These are phyloP conservation scores for Calonectria fujianensis DNA, from an alignment of 2,329 filamentous ascomycete species.

Conservation along the genomic window DNA sequence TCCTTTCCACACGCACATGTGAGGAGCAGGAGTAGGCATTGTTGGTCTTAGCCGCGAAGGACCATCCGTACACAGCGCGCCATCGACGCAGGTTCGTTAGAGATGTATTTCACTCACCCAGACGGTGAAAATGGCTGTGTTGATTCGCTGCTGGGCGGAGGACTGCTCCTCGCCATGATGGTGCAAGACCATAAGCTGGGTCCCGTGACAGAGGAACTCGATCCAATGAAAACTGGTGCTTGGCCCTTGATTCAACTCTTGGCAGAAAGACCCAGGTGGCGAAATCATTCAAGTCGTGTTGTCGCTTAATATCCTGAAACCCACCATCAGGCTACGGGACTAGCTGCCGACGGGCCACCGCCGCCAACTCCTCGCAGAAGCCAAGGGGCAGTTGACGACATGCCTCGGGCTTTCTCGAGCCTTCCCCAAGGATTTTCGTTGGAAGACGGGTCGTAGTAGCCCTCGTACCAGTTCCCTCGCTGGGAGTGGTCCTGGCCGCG, in stretches of 20 bases:
- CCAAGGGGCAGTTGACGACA: slow-evolving; percentile 69
- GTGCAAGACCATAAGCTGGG: slow-evolving; percentile 12
- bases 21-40: slow-evolving; percentile 30
- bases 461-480: slow-evolving; percentile 73
- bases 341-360: slow-evolving; percentile 28
- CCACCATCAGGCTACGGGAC: slow-evolving; percentile 42
- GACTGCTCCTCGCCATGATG: slow-evolving; percentile 25
- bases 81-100: slow-evolving; percentile 9
- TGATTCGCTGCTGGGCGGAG: slow-evolving; percentile 1
- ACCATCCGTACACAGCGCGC: slow-evolving; percentile 21
- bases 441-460: slow-evolving; percentile 81
- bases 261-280: background rate
- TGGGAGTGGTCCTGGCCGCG: slow-evolving; percentile 42
- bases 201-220: slow-evolving; percentile 18
- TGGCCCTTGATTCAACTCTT: background rate
- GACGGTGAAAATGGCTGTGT: slow-evolving; percentile 30
- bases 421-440: slow-evolving; percentile 83
- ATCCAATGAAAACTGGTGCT: slow-evolving; percentile 1
- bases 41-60: slow-evolving; percentile 19
- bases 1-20: slow-evolving; percentile 23
- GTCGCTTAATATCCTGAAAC: background rate
- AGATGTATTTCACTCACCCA: slow-evolving; percentile 23
- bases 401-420: slow-evolving; percentile 69
- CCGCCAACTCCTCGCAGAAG: slow-evolving; percentile 49
- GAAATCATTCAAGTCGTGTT: background rate